A percentile compares a stretch with the other conserved stretches of the same genome.
These are phyloP conservation scores for Microthyrium microscopicum DNA, from an alignment of 2,329 filamentous ascomycete species.

Conservation along the genomic window DNA sequence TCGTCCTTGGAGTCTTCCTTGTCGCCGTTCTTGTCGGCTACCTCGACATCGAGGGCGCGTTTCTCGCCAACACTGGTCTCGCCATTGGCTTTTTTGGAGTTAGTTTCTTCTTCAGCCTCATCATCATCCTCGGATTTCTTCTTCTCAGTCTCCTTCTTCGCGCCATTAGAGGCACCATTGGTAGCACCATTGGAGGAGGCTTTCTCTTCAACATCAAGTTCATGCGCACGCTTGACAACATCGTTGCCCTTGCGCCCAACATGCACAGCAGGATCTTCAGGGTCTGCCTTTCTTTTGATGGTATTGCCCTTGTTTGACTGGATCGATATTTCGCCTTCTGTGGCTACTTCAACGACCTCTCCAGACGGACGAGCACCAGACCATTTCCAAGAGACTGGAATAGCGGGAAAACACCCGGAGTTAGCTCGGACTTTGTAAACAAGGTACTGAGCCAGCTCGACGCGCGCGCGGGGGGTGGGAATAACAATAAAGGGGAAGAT, in stretches of 20 bases:
- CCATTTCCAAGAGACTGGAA: constrained; percentile 47
- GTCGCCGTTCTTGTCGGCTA: constrained; percentile 11
- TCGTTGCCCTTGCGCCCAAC: constrained; percentile 44
- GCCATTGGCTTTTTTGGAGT: constrained; percentile 12
- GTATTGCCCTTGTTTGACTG: constrained; percentile 45
- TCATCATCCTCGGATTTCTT: neutral
- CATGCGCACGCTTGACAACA: constrained; percentile 45
- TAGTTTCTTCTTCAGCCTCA: neutral
- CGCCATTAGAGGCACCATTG: constrained; percentile 14
- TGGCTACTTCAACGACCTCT: constrained; percentile 38
- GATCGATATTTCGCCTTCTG: constrained; percentile 42
- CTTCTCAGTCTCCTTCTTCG: constrained; percentile 11
- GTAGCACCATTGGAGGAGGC: constrained; percentile 12
- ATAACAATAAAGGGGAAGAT: no score
- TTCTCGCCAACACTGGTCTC: constrained; percentile 10
- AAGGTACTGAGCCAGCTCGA: neutral
- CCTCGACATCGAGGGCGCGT: constrained; percentile 10
- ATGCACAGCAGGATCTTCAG: constrained; percentile 43
- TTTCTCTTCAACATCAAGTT: constrained; percentile 38
- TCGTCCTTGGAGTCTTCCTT: constrained; percentile 10
- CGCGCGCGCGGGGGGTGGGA: neutral
- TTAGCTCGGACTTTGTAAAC: constrained; percentile 8
- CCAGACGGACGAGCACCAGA: constrained; percentile 37
- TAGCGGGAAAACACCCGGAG: no score
- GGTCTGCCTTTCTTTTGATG: constrained; percentile 45